These are phyloP conservation scores for Dissophora globulifera DNA, from an alignment of 192 early-diverging fungal species.

Conservation along the genomic window DNA sequence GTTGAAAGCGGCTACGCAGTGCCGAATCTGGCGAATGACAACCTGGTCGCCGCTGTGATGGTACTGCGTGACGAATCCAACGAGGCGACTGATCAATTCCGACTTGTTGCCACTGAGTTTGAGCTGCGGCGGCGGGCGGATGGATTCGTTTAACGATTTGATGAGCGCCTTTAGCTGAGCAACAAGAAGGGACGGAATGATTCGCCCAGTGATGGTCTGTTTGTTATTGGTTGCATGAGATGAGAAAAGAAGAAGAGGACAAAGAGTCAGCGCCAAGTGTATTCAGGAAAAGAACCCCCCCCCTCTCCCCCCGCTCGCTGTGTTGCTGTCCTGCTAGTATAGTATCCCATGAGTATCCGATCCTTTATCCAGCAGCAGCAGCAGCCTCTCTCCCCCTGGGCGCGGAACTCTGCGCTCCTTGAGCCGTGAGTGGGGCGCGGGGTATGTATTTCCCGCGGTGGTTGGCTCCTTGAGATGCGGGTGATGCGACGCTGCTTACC, in stretches of 20 bases:
- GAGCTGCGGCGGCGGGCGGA: conserved; percentile 47
- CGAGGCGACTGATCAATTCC: conserved; percentile 35
- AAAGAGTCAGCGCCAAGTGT: neutral
- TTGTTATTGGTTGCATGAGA: neutral
- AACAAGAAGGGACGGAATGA: conserved; percentile 48
- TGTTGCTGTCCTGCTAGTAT: too few species aligned
- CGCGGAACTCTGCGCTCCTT: too few species aligned
- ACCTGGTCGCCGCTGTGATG: conserved; percentile 42
- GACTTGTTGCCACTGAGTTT: conserved; percentile 52
- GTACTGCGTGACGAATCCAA: conserved; percentile 25
- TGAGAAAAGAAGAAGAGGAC: neutral
- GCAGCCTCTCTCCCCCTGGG: too few species aligned
- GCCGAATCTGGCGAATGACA: conserved; percentile 51
- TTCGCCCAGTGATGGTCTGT: conserved; percentile 51
- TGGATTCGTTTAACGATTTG: conserved; percentile 47
- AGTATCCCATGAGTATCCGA: too few species aligned
- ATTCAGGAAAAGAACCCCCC: too few species aligned
- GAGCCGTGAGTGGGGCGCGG: too few species aligned
- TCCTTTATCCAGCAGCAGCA: too few species aligned
- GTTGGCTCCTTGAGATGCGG: too few species aligned
- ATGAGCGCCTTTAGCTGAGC: conserved; percentile 45
- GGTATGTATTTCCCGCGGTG: too few species aligned
- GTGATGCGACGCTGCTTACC: conserved; percentile 33
- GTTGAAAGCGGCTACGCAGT: conserved; percentile 39
- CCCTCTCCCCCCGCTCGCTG: too few species aligned